phyloP scores from a whole-genome alignment of 1,139 yeast genomes.

The Pneumocystis jirovecii region DNA sequence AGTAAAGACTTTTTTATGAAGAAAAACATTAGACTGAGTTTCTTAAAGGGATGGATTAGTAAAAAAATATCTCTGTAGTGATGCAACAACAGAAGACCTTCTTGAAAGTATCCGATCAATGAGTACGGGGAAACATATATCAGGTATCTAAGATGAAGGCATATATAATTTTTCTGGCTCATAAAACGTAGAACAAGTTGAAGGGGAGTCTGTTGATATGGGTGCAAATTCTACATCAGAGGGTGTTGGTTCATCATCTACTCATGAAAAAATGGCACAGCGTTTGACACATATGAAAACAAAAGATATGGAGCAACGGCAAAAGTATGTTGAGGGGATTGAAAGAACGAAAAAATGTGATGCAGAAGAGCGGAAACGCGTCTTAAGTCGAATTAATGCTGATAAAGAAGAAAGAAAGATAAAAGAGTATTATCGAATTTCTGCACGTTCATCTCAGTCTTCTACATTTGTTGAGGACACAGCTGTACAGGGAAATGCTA shows the following conservation, averaged over 20 bases:
- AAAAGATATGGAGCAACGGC: background rate
- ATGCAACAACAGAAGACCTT: background rate
- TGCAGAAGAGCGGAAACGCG: conserved; percentile 39
- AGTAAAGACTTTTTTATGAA: background rate
- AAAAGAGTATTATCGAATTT: conserved; percentile 11
- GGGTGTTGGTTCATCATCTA: background rate
- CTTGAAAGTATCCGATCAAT: background rate
- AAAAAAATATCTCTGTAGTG: background rate
- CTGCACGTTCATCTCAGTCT: background rate
- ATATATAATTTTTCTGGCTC: background rate
- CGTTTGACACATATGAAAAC: background rate
- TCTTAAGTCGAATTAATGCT: conserved; percentile 35
- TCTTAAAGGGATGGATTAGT: background rate
- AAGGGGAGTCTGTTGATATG: background rate
- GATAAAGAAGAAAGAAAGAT: conserved; percentile 22
- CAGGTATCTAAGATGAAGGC: background rate
- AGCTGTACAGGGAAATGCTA: background rate
- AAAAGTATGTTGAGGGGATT: background rate
- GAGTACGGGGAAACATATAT: background rate
- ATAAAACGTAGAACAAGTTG: background rate
- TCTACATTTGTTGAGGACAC: background rate
- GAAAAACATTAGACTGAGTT: background rate
- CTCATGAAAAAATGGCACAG: background rate
- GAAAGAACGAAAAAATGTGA: conserved; percentile 25
- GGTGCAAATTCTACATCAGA: background rate